A percentile compares a stretch with the other conserved stretches of the same genome.
Evolutionary conservation across 768 basidiomycete genomes (phyloP).

Genomic region (Porpolomopsis calyptriformis): DNA sequence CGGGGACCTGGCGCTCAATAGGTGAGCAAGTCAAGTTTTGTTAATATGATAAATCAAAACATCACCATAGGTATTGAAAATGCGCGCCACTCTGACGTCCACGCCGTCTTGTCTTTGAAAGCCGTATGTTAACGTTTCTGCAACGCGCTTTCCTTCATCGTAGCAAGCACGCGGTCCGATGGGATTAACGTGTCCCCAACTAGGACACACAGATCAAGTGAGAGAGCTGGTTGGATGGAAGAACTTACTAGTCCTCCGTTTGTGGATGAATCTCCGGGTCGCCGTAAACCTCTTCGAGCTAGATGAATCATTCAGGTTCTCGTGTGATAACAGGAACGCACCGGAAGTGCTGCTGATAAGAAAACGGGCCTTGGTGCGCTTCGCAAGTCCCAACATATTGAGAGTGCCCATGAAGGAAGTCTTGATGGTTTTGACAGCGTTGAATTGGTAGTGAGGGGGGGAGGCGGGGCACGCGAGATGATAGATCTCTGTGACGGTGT

Average conservation of each 20-base stretch:
- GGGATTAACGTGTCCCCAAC: constrained; percentile 98
- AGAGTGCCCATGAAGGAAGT: constrained; percentile 97
- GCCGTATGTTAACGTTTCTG: constrained; percentile 95
- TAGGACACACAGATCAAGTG: constrained; percentile 17
- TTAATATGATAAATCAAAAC: not conserved
- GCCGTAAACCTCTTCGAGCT: constrained; percentile 81
- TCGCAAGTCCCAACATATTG: constrained; percentile 97
- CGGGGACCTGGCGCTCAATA: constrained; percentile 38
- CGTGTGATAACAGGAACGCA: constrained; percentile 22
- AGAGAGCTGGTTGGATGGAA: not conserved
- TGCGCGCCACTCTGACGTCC: constrained; percentile 93
- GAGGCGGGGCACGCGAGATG: constrained; percentile 97
- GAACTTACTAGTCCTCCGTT: constrained; percentile 80
- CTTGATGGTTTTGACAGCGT: constrained; percentile 96
- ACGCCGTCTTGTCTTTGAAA: constrained; percentile 92
- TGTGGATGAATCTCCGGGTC: constrained; percentile 98
- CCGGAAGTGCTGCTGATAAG: constrained; percentile 92
- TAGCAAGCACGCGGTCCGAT: constrained; percentile 99
- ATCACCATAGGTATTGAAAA: constrained; percentile 85
- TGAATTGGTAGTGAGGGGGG: constrained; percentile 95
- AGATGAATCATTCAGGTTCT: constrained; percentile 8
- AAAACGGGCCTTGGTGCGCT: constrained; percentile 95
- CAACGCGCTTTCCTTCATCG: constrained; percentile 98
- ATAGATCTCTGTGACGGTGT: constrained; percentile 79
- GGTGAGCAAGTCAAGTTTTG: not conserved